These are phyloP conservation scores for Tubosaeta sp. DNA, from an alignment of 768 basidiomycete genomes.

Conservation along the genomic window DNA sequence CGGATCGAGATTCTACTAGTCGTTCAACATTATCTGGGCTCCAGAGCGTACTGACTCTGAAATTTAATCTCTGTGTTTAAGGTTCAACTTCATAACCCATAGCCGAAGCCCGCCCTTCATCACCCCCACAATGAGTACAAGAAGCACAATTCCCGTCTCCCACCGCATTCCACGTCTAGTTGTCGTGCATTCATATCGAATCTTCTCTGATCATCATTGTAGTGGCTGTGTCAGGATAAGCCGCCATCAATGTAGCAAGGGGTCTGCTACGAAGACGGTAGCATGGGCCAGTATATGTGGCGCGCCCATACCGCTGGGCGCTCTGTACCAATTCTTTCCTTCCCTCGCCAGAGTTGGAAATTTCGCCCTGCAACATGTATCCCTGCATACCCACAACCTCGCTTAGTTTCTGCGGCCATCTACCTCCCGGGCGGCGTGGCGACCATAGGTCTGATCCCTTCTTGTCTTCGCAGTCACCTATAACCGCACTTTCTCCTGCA, in stretches of 20 bases:
- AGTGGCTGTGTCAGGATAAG: constrained; percentile 6
- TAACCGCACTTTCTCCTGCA: constrained; percentile 23
- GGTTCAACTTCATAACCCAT: constrained; percentile 25
- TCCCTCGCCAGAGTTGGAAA: constrained; percentile 12
- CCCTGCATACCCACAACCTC: constrained; percentile 19
- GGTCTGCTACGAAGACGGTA: neutral
- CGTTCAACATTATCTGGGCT: constrained; percentile 20
- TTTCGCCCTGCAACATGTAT: constrained; percentile 17
- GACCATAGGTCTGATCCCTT: constrained; percentile 16
- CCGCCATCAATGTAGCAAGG: constrained; percentile 4
- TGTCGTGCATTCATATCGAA: constrained; percentile 17
- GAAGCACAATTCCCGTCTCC: constrained; percentile 14
- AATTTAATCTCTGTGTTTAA: constrained; percentile 10
- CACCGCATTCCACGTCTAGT: constrained; percentile 4
- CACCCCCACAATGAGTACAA: constrained; percentile 21
- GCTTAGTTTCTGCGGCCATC: constrained; percentile 24
- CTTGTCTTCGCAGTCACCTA: constrained; percentile 19
- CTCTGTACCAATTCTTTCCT: constrained; percentile 3
- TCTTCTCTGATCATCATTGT: constrained; percentile 14
- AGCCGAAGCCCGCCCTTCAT: constrained; percentile 9
- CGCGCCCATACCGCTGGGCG: neutral
- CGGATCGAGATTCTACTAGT: constrained; percentile 7
- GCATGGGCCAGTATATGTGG: constrained; percentile 6
- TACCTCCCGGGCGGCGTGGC: constrained; percentile 24
- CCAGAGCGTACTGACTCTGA: constrained; percentile 21